Base-by-base conservation (phyloP, 2,329 filamentous ascomycete species). In the Penicillium sclerotigenum region DNA sequence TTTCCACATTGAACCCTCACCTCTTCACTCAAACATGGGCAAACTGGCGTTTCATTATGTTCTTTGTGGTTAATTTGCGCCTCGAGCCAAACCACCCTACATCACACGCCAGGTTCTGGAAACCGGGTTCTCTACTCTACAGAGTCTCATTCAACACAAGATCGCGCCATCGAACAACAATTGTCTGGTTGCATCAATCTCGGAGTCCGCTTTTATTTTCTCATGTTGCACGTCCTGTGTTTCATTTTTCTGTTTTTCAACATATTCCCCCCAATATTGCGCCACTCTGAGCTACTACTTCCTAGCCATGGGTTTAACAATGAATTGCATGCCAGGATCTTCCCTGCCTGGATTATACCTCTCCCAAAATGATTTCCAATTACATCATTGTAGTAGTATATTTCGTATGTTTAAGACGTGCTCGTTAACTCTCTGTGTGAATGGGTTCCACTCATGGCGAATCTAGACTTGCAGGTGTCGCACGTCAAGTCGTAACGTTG, bases 1-100 rank as follows among this genome's bases (percentile, higher is more conserved):
- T 26, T 28, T n/a, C 13, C 37, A 26, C 38, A 50, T 47, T 49
- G 28, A 51, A 18, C 9, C 34, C 9, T 33, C 38, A 52, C 41
- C 26, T 49, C 54, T 41, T 57, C 28, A 28, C 58, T 55, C 54
- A 57, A 55, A 36, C 56, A 52, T 61, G 54, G 38, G 40, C 33
- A 47, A 43, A 18, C 54, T 49, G 58, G 59, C 59, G 58, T 62
- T 58, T 49, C 4, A 11, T 14, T 40, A 22, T 50, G 38, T 36
- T 51, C 29, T 51, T 24, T 5, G 26, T 53, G 43, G 51, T 48
- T n/a, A 11, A 34, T 42, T 53, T 53, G 42, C 10, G 42, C 43
- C n/a, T 18, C 20, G 36, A n/a, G n/a, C 42, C 43, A 53, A 48
- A 38, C 51, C 52, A 52, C 47, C 13, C 10, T 47, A 6, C 29